Percentiles rank a stretch among this genome's conserved stretches.
Conservation (phyloP, 495 filamentous ascomycete genomes). For the Tuber microsphaerosporum region DNA sequence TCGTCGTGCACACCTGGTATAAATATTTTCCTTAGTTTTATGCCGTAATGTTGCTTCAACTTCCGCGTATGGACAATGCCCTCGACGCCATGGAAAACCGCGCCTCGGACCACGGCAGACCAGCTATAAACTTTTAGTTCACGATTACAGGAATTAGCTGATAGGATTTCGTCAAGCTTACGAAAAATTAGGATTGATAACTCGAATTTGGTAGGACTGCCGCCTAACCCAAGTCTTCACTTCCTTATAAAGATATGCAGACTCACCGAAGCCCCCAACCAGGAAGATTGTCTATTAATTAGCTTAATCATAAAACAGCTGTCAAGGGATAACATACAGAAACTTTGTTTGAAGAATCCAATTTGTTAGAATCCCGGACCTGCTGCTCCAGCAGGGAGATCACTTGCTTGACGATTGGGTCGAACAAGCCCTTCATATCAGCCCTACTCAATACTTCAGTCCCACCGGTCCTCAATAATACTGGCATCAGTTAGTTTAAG, state of each 20-base stretch:
- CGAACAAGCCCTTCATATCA: conserved; percentile 26
- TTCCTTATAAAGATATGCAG: conserved; percentile 27
- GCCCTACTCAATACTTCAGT: neutral
- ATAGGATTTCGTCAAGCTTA: conserved; percentile 11
- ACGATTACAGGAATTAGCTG: neutral
- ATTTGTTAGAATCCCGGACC: conserved; percentile 15
- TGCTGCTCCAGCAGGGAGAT: conserved; percentile 34
- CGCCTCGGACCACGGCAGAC: conserved; percentile 38
- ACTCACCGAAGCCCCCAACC: conserved; percentile 43
- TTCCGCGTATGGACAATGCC: conserved; percentile 11
- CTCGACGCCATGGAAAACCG: conserved; percentile 37
- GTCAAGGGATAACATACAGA: neutral
- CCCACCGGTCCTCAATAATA: neutral
- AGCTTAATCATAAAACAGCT: conserved; percentile 1
- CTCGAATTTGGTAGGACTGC: conserved; percentile 5
- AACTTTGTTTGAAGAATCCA: conserved; percentile 11
- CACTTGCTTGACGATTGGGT: conserved; percentile 38
- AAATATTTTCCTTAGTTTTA: conserved; percentile 14
- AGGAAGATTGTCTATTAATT: conserved; percentile 39
- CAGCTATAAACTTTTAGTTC: conserved; percentile 22
- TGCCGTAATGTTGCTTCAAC: conserved; percentile 37
- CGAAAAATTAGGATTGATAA: conserved; percentile 20
- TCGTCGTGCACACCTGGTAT: conserved; percentile 16
- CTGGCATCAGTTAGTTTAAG: neutral
- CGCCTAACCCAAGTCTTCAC: conserved; percentile 33